A percentile compares a stretch with the other conserved stretches of the same genome.
Evolutionary conservation across 805 yeast species (phyloP).

Genomic region (Candida tibetensis): DNA sequence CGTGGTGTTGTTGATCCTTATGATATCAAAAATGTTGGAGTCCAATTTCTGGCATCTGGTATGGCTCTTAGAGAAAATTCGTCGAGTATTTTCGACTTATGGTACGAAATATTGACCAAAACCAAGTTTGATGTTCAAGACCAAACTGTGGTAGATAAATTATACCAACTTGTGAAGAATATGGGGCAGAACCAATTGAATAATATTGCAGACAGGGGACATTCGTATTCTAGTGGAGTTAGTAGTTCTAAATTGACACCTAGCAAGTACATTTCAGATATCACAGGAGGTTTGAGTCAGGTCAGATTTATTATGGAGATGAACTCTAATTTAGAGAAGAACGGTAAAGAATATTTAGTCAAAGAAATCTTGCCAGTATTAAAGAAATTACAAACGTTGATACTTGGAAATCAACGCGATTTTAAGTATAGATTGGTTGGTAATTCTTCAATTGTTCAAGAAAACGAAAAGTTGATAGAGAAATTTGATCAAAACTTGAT

Average conservation of each 20-base stretch:
- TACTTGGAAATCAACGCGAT: slow-evolving; percentile 35
- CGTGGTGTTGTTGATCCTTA: slow-evolving; percentile 55
- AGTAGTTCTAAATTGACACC: slow-evolving; percentile 64
- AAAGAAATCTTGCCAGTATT: slow-evolving; percentile 65
- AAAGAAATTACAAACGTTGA: slow-evolving; percentile 43
- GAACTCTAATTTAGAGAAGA: slow-evolving; percentile 44
- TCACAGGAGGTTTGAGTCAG: slow-evolving; percentile 73
- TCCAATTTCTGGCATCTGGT: slow-evolving; percentile 62
- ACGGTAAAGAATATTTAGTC: slow-evolving; percentile 32
- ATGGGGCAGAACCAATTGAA: slow-evolving; percentile 76
- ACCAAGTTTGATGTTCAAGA: slow-evolving; percentile 60
- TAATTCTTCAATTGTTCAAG: slow-evolving; percentile 39
- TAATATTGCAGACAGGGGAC: slow-evolving; percentile 83
- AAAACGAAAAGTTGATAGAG: slow-evolving; percentile 35
- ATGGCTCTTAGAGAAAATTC: slow-evolving; percentile 67
- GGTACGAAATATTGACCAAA: slow-evolving; percentile 63
- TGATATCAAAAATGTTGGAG: slow-evolving; percentile 43
- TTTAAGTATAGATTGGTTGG: slow-evolving; percentile 60
- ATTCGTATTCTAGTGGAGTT: slow-evolving; percentile 69
- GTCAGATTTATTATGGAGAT: slow-evolving; percentile 65
- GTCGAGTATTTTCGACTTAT: slow-evolving; percentile 56
- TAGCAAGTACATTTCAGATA: slow-evolving; percentile 59
- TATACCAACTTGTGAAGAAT: slow-evolving; percentile 68
- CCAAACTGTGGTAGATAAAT: slow-evolving; percentile 51
- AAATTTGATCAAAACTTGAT: slow-evolving; percentile 23